Conservation (phyloP, 2,329 filamentous ascomycete genomes). For the Ophiobolus disseminans region DNA sequence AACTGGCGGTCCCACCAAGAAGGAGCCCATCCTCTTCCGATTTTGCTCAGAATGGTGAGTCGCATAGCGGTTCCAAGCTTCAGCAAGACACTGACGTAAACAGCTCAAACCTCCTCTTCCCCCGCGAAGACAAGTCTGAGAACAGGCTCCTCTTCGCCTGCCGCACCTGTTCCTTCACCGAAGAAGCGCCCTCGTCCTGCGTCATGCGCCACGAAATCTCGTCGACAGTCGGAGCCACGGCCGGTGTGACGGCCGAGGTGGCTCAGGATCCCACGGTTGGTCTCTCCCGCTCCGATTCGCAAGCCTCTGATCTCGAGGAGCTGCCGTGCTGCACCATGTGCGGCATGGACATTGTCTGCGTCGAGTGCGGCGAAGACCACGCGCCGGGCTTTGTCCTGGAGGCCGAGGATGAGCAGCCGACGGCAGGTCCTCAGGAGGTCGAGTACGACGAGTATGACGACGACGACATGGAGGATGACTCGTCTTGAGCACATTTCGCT, state of each 20-base stretch:
- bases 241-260: slow-evolving; percentile 96
- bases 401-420: slow-evolving; percentile 47
- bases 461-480: slow-evolving; percentile 40
- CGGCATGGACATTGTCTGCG: slow-evolving; percentile 63
- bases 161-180: slow-evolving; percentile 91
- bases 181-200: slow-evolving; percentile 84
- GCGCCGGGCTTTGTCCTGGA: slow-evolving; percentile 55
- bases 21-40: slow-evolving; percentile 87
- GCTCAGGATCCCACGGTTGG: slow-evolving; percentile 98
- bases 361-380: slow-evolving; percentile 57
- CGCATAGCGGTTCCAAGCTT: not conserved
- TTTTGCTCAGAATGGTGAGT: slow-evolving; percentile 95
- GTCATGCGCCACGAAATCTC: slow-evolving; percentile 95
- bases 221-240: slow-evolving; percentile 90
- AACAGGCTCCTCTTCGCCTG: slow-evolving; percentile 93
- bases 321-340: slow-evolving; percentile 64
- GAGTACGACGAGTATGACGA: slow-evolving; percentile 29
- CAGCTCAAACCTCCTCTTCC: slow-evolving; percentile 96
- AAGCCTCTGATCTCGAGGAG: slow-evolving; percentile 33
- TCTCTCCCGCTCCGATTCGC: slow-evolving; percentile 54
- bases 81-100: slow-evolving; percentile 6
- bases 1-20: slow-evolving; percentile 45
- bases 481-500: slow-evolving; percentile 39
- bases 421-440: slow-evolving; percentile 29
- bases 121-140: slow-evolving; percentile 86